Base-by-base conservation (phyloP, 345 rosid genomes). In the Eucalyptus melliodora region DNA sequence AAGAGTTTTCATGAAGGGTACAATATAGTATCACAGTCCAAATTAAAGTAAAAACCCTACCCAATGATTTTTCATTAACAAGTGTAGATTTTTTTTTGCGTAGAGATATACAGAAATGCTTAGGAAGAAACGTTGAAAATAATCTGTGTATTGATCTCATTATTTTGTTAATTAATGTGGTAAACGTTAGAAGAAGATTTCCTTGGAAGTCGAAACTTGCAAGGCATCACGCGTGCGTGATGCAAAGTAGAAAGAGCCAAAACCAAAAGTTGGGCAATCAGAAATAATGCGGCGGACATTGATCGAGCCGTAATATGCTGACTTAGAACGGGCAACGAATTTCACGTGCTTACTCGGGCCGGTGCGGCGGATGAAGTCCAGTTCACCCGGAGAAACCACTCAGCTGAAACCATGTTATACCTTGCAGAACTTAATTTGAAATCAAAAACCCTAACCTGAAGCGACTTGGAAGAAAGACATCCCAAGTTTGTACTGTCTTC, bases 1-100 rank as follows among this genome's bases (percentile, higher is more conserved):
- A 7, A 62, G 17, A 0, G 17, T 62, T 27, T 62, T 0, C 31
- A 26, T 4, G 3, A 60, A 60, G 0, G 3, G 34, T 7, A 62
- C 0, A 6, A 0, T 62, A 62, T 0, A 16, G 7, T 27, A 27
- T 60, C 67, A 60, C 0, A 2, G 8, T 60, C 16, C 4, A 27
- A 60, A 26, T 60, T 27, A 27, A 60, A 12, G 15, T 4, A 27
- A 60, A 27, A 60, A 11, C 67, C 67, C 16, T 26, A 3, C 62
- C 62, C 62, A 56, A 56, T 56, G 10, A 26, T 56, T 56, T 56
- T 56, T 23, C 12, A 24, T 0, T 56, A 56, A 24, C 62, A 56
- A 56, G 6, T 23, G 30, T 24, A 24, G 30, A 24, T 53, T 42
- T 2, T 56, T 56, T 56, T 56, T 24, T 4, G 62, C 6, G 0